These are phyloP conservation scores for Colletotrichum limetticola DNA, from an alignment of 2,329 filamentous ascomycete genomes.

Conservation along the genomic window DNA sequence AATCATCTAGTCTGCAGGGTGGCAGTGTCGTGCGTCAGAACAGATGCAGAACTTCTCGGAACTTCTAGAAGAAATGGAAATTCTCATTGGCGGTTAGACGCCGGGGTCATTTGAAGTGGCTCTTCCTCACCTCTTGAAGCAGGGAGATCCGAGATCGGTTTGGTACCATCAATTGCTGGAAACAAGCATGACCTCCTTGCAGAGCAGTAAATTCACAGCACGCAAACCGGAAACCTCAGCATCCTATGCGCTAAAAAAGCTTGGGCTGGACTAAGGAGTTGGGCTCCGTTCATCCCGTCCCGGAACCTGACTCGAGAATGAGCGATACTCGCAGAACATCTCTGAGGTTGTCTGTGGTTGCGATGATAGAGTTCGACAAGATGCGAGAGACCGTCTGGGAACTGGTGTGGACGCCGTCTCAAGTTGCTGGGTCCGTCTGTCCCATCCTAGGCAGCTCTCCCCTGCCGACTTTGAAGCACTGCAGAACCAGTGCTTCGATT, in stretches of 20 bases:
- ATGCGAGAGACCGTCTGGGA: background rate
- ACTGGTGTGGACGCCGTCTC: slow-evolving; percentile 7
- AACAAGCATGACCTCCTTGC: background rate
- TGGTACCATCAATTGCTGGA: background rate
- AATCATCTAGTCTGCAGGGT: slow-evolving; percentile 10
- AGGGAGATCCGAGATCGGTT: background rate
- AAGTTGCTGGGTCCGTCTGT: slow-evolving; percentile 25
- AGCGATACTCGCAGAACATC: background rate
- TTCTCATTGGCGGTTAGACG: background rate
- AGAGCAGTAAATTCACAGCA: background rate
- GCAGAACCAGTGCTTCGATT: background rate
- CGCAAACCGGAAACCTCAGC: background rate
- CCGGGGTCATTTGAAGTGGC: background rate
- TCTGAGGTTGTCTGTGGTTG: background rate
- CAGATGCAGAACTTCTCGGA: background rate
- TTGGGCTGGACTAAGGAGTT: background rate
- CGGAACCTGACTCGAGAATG: slow-evolving; percentile 13
- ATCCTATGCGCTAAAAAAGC: slow-evolving; percentile 1
- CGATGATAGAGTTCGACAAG: background rate
- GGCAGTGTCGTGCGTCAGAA: background rate
- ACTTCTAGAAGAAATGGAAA: background rate
- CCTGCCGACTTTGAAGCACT: slow-evolving; percentile 22
- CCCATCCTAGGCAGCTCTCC: slow-evolving; percentile 19
- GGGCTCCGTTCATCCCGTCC: background rate
- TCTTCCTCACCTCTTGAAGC: background rate